Conservation (phyloP, 345 rosid species). For the Aquilaria yunnanensis region DNA sequence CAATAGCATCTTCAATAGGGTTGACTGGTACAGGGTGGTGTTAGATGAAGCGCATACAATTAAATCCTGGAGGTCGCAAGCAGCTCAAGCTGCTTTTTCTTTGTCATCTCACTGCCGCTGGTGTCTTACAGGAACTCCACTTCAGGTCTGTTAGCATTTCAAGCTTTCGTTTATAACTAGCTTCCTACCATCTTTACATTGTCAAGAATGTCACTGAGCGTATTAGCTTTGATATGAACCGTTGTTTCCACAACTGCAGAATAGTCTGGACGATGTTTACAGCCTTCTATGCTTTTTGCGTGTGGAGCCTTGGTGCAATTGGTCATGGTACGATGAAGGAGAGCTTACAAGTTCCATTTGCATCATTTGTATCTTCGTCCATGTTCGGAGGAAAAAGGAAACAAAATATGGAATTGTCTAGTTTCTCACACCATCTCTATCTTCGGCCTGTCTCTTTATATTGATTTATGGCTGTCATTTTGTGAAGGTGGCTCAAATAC, state of each 20-base stretch:
- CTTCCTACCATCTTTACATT: not conserved
- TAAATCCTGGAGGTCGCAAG: slow-evolving; percentile 43
- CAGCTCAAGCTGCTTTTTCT: slow-evolving; percentile 45
- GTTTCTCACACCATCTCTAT: not conserved
- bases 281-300: slow-evolving; percentile 67
- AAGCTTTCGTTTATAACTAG: not conserved
- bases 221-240: not conserved
- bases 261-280: slow-evolving; percentile 60
- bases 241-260: slow-evolving; percentile 29
- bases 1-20: slow-evolving; percentile 43
- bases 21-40: slow-evolving; percentile 62
- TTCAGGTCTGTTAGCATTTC: slow-evolving; percentile 33
- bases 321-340: slow-evolving; percentile 44
- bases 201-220: not conserved
- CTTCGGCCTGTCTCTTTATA: not conserved
- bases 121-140: slow-evolving; percentile 75
- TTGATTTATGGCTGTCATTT: not conserved
- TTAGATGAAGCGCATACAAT: slow-evolving; percentile 76
- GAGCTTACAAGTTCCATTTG: not conserved
- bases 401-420: not conserved
- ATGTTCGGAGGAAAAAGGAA: not conserved
- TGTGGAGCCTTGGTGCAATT: slow-evolving; percentile 75
- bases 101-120: slow-evolving; percentile 58
- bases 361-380: not conserved
- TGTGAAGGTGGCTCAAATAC: slow-evolving; percentile 53